Evolutionary conservation across 1,284 basidiomycete genomes (phyloP), one percentile per base, ranked within the genome.

Genomic region (Tremellales sp.): DNA sequence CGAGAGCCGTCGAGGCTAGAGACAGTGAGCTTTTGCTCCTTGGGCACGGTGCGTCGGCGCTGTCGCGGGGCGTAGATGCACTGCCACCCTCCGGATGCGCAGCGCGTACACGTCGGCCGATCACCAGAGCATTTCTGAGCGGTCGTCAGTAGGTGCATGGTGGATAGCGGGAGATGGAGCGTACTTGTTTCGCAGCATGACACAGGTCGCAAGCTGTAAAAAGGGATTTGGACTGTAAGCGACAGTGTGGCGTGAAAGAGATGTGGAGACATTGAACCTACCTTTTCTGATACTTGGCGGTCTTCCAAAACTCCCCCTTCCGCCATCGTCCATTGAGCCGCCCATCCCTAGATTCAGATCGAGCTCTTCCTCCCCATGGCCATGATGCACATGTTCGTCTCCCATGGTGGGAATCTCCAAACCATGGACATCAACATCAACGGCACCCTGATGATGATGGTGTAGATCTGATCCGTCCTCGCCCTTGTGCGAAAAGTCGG

Each of bases 1-100:
- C 36, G 49, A 12, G 47, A 47, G 32, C 50, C 43, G 18, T 34
- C 28, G 29, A 45, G 18, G 33, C 51, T 56, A 54, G 43, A 61
- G 54, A 5, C 40, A 27, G 27, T 40, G 35, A 54, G 52, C 53
- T 65, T 67, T 45, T 63, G 61, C 43, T 68, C 62, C 50, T 71
- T 71, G 27, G 69, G 69, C 1, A 68, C 66, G 9, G 67, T 71
- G 9, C 69, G 62, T 21, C 71, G 56, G 16, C 71, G 66, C 51
- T 70, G 67, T 12, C 71, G 66, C 6, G 70, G 67, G 0, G 71
- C 69, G 45, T 72, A 72, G 41, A 60, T 50, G 47, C 71, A 72
- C 27, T 57, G 48, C 71, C 71, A 72, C 25, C 65, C 63, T 13
- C 69, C 69, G 16, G 65, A 61, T 2, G 59, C 55, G 44, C 71